Evolutionary conservation across 441 rosid species (phyloP).

Genomic region (Euphorbia schlechtendalii): DNA sequence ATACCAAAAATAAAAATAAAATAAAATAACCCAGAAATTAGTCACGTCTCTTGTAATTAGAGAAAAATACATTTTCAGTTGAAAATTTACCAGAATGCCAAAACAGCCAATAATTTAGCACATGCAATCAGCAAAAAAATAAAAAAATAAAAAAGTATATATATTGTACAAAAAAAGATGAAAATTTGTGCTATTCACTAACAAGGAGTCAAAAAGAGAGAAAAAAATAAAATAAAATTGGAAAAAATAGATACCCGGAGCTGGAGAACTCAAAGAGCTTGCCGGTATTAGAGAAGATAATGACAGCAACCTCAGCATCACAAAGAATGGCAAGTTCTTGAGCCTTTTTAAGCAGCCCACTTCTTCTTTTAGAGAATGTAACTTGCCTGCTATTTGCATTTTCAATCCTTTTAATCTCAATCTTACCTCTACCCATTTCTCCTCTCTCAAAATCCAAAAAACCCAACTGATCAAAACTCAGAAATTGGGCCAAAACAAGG

Average conservation of each 20-base stretch:
- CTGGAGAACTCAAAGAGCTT: conserved; percentile 87
- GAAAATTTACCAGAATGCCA: not conserved
- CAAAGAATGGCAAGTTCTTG: conserved; percentile 88
- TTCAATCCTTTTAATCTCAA: conserved; percentile 91
- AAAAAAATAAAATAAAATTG: not conserved
- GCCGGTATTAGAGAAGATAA: conserved; percentile 87
- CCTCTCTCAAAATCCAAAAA: conserved; percentile 4
- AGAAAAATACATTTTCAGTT: conserved; percentile 1
- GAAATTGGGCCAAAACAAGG: not conserved
- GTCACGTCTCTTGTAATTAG: not conserved
- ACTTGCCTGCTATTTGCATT: conserved; percentile 94
- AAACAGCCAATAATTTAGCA: conserved; percentile 4
- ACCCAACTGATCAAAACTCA: conserved; percentile 23
- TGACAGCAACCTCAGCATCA: conserved; percentile 93
- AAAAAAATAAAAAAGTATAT: not conserved
- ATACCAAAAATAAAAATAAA: not conserved
- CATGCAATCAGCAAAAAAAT: conserved; percentile 12
- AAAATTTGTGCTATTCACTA: not conserved
- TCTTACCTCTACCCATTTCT: conserved; percentile 87
- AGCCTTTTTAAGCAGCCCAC: conserved; percentile 89
- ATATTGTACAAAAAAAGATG: no score
- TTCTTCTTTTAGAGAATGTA: conserved; percentile 90
- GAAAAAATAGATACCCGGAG: conserved; percentile 41
- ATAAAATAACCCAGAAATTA: not conserved
- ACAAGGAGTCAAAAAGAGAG: not conserved